Conservation (phyloP, 2,329 filamentous ascomycete genomes). For the Fusarium oligoseptatum region DNA sequence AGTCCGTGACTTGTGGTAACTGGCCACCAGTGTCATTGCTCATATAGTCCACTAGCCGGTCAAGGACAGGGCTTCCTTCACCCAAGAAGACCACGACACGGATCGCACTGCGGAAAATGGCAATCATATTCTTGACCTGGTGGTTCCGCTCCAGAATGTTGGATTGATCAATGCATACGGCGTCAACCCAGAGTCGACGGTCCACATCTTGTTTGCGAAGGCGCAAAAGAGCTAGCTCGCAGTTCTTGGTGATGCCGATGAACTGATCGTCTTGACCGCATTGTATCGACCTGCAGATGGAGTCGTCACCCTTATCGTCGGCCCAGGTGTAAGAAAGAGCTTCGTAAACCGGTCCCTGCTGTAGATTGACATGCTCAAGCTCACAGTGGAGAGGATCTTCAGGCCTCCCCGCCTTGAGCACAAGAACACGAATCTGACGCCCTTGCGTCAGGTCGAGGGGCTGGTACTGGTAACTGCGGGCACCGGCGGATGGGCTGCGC, state of each 20-base stretch:
- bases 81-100: not conserved
- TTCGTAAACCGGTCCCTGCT: not conserved
- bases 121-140: constrained; percentile 9
- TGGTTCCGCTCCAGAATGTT: not conserved
- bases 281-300: not conserved
- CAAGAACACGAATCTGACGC: not conserved
- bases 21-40: not conserved
- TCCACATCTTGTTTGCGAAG: not conserved
- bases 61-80: not conserved
- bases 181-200: not conserved
- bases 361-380: not conserved
- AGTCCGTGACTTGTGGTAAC: not conserved
- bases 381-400: not conserved
- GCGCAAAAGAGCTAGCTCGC: not conserved
- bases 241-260: not conserved
- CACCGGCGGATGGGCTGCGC: not conserved
- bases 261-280: not conserved
- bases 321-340: not conserved
- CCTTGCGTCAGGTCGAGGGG: not conserved
- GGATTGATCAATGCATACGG: not conserved
- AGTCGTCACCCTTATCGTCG: not conserved
- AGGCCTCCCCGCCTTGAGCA: not conserved
- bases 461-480: not conserved
- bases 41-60: not conserved
- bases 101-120: not conserved